phyloP scores from a whole-genome alignment of 2,329 filamentous ascomycete genomes.

The Cordyceps cateniannulata region DNA sequence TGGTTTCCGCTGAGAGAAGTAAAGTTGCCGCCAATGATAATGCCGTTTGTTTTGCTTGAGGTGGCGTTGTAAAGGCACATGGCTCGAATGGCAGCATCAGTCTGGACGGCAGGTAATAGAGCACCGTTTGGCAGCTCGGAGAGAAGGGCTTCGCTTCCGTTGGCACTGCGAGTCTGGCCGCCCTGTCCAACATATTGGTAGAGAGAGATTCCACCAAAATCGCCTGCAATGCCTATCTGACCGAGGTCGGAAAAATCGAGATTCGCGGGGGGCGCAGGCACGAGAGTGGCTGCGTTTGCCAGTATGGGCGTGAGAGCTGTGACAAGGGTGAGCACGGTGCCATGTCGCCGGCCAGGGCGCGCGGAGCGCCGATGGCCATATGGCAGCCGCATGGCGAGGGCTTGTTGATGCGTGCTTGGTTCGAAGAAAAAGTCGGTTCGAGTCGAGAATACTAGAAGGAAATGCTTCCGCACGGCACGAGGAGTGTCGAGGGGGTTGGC shows the following conservation, averaged over 20 bases:
- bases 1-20: slow-evolving; percentile 75
- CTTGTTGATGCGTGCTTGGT: not conserved
- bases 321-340: slow-evolving; percentile 31
- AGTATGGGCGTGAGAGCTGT: slow-evolving; percentile 32
- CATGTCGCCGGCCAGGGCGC: slow-evolving; percentile 25
- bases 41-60: slow-evolving; percentile 61
- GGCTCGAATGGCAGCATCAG: slow-evolving; percentile 77
- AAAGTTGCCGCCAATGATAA: slow-evolving; percentile 91
- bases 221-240: slow-evolving; percentile 75
- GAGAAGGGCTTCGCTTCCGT: slow-evolving; percentile 77
- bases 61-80: slow-evolving; percentile 75
- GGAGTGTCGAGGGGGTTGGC: not conserved
- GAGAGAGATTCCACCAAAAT: slow-evolving; percentile 86
- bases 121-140: slow-evolving; percentile 79
- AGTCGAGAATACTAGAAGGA: not conserved
- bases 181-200: slow-evolving; percentile 81
- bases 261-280: slow-evolving; percentile 57
- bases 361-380: slow-evolving; percentile 35
- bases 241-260: slow-evolving; percentile 76
- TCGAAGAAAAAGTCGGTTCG: not conserved
- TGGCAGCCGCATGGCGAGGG: slow-evolving; percentile 41
- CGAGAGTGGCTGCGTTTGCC: slow-evolving; percentile 51
- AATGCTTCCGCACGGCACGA: not conserved
- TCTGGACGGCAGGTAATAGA: slow-evolving; percentile 65
- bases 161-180: slow-evolving; percentile 58